Evolutionary conservation across 345 rosid genomes (phyloP), one percentile per base, ranked within the genome.

Genomic region (Salix purpurea): DNA sequence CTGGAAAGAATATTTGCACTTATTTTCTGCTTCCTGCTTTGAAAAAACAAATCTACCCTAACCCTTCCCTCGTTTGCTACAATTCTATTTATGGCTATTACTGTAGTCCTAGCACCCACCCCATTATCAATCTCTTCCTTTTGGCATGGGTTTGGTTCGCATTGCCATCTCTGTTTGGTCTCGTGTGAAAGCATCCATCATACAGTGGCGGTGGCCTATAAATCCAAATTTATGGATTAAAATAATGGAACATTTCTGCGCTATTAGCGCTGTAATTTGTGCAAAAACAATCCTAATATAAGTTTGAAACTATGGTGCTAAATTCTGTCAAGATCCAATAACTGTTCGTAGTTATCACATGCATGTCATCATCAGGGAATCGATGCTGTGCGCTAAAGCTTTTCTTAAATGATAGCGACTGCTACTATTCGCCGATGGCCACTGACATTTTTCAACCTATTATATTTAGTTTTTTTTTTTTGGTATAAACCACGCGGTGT

Each of bases 381-480:
- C 18, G 28, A 23, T 32, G 24, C 24, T 26, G 16, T 8, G 16
- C 2, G 26, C 16, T 48, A 2, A 18, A 18, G 26, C 24, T 72
- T 18, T 15, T 8, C 52, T 26, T 23, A 13, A 13, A 5, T 58
- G 70, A 64, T 52, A 39, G 54, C 37, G 73, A 76, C 72, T 52
- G 18, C 0, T 34, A 34, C 37, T 34, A 34, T 34, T 23, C 3
- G 1, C 28, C 64, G 23, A 11, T 24, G 23, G 62, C 28, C 23
- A 58, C 26, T 10, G 14, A 9, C n/a, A 58, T 58, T 4, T 10
- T 5, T 10, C n/a, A n/a, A 58, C 64, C 39, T 50, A 50, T 30
- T 37, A 19, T 12, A 73, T 30, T 77, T 42, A 76, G 70, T 71
- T 71, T n/a, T n/a, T n/a, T n/a, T n/a, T n/a, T n/a, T n/a, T n/a